Percentiles rank a stretch among this genome's conserved stretches.
Conservation (phyloP, 768 basidiomycete genomes). For the Amanita subjunquillea region DNA sequence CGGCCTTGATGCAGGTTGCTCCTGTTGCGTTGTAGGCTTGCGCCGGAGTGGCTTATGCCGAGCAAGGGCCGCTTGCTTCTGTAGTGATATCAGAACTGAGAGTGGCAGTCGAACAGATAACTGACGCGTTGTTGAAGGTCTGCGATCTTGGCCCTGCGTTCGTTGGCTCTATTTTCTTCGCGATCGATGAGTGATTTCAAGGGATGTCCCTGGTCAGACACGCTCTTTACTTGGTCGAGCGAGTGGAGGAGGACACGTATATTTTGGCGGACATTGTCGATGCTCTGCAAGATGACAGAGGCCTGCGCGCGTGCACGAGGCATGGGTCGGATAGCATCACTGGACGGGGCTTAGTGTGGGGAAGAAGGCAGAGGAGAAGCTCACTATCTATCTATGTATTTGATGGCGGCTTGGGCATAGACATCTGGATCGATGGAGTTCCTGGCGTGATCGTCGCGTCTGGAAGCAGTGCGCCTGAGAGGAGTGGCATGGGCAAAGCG, state of each 20-base stretch:
- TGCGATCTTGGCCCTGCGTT: constrained; percentile 26
- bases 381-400: constrained; percentile 71
- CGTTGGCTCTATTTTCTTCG: constrained; percentile 30
- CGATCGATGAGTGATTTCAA: constrained; percentile 26
- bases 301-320: constrained; percentile 38
- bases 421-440: constrained; percentile 59
- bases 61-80: not conserved
- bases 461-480: constrained; percentile 34
- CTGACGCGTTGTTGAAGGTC: constrained; percentile 30
- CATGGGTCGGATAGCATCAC: constrained; percentile 37
- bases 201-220: constrained; percentile 15
- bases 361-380: constrained; percentile 16
- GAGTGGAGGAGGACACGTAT: constrained; percentile 23
- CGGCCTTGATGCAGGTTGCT: not conserved
- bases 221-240: constrained; percentile 21
- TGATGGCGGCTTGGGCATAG: constrained; percentile 66
- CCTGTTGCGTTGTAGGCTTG: not conserved
- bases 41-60: not conserved
- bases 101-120: not conserved
- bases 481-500: constrained; percentile 67
- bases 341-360: constrained; percentile 10
- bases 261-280: constrained; percentile 26
- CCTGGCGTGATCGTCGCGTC: constrained; percentile 27
- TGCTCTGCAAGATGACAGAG: constrained; percentile 27
- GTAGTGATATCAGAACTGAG: not conserved